Evolutionary conservation across 768 basidiomycete species (phyloP).

Genomic region (Boletus subcaerulescens): DNA sequence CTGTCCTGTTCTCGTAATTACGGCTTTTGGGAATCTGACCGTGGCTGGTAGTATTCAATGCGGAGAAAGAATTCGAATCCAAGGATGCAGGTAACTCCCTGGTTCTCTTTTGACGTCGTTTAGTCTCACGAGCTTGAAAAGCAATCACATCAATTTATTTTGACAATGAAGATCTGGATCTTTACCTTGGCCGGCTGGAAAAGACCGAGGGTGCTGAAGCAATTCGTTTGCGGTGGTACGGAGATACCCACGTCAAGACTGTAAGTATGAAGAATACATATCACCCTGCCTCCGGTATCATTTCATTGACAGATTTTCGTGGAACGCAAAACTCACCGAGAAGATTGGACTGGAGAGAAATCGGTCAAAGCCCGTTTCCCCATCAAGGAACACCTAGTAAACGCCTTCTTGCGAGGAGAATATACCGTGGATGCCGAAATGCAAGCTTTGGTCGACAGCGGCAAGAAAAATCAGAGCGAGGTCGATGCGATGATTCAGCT

Average conservation of each 20-base stretch:
- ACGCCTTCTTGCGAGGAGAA: conserved; percentile 85
- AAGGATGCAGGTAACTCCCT: conserved; percentile 66
- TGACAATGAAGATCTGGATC: conserved; percentile 91
- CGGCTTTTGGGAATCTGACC: not conserved
- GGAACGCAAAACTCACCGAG: conserved; percentile 89
- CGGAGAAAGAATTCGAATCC: conserved; percentile 86
- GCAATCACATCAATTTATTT: conserved; percentile 98
- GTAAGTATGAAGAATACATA: conserved; percentile 40
- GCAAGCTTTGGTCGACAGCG: conserved; percentile 78
- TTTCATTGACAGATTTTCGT: conserved; percentile 63
- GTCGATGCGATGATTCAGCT: conserved; percentile 94
- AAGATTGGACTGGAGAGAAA: conserved; percentile 99
- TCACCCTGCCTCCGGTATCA: not conserved
- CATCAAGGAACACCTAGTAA: conserved; percentile 90
- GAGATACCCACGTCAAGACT: conserved; percentile 77
- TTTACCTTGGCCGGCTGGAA: conserved; percentile 94
- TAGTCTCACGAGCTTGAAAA: conserved; percentile 23
- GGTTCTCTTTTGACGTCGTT: not conserved
- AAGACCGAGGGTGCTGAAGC: conserved; percentile 99
- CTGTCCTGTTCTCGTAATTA: conserved; percentile 18
- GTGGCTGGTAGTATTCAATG: conserved; percentile 71
- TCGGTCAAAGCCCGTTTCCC: conserved; percentile 96
- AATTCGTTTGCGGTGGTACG: conserved; percentile 95
- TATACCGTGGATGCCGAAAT: conserved; percentile 94
- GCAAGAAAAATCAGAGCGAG: conserved; percentile 90